phyloP scores from a whole-genome alignment of 2,329 filamentous ascomycete species.

The Venturia carpophila region DNA sequence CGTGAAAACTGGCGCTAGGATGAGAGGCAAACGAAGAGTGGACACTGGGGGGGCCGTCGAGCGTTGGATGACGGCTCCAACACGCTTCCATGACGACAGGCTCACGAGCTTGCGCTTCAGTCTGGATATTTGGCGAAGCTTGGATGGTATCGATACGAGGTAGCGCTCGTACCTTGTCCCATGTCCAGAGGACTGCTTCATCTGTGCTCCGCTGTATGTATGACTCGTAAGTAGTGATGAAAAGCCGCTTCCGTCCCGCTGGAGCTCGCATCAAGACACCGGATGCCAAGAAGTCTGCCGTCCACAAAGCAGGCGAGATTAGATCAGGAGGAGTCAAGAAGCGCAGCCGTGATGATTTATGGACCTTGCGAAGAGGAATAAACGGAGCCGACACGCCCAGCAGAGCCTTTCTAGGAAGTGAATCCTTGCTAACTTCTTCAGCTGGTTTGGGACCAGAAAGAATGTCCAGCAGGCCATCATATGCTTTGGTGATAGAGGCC shows the following conservation, averaged over 20 bases:
- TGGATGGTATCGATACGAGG: slow-evolving; percentile 44
- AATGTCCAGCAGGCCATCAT: slow-evolving; percentile 43
- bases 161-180: slow-evolving; percentile 59
- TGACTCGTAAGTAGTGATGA: slow-evolving; percentile 66
- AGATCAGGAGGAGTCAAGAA: slow-evolving; percentile 66
- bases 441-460: background rate
- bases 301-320: slow-evolving; percentile 64
- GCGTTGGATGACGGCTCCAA: slow-evolving; percentile 58
- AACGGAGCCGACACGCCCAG: slow-evolving; percentile 59
- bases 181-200: slow-evolving; percentile 56
- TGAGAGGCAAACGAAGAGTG: slow-evolving; percentile 16
- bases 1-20: background rate
- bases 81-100: slow-evolving; percentile 56
- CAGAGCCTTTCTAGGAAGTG: slow-evolving; percentile 28
- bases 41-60: slow-evolving; percentile 40
- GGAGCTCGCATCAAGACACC: slow-evolving; percentile 66
- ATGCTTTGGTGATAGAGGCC: slow-evolving; percentile 53
- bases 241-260: slow-evolving; percentile 55
- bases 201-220: slow-evolving; percentile 58
- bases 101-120: slow-evolving; percentile 40
- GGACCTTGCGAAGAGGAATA: slow-evolving; percentile 69
- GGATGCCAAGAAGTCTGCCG: slow-evolving; percentile 59
- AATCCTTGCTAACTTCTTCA: slow-evolving; percentile 3
- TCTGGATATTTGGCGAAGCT: background rate
- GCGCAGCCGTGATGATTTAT: slow-evolving; percentile 63